phyloP scores from a whole-genome alignment of 2,329 filamentous ascomycete species.

The Colletotrichum incanum region DNA sequence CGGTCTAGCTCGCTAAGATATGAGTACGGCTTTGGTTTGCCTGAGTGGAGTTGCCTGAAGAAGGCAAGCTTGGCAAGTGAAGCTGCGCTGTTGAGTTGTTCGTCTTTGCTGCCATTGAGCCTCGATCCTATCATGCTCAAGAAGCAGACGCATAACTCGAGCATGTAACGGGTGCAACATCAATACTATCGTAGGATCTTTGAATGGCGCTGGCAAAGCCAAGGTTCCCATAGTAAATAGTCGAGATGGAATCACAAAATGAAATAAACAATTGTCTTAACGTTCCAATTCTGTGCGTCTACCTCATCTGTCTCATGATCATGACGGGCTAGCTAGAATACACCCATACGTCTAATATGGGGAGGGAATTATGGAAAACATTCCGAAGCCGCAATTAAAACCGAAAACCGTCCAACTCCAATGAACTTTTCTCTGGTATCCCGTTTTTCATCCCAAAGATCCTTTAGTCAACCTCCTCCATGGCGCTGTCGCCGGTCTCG shows the following conservation, averaged over 20 bases:
- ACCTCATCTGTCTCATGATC: slow-evolving; percentile 60
- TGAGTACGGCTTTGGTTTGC: not conserved
- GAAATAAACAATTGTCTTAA: slow-evolving; percentile 17
- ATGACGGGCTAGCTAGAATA: slow-evolving; percentile 60
- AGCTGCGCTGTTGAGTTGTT: not conserved
- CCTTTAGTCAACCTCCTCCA: slow-evolving; percentile 99
- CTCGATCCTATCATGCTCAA: too few species aligned
- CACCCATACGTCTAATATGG: slow-evolving; percentile 50
- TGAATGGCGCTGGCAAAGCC: fast-evolving
- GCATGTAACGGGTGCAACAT: too few species aligned
- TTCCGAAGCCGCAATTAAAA: slow-evolving; percentile 44
- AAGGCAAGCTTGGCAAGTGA: not conserved
- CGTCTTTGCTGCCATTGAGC: too few species aligned
- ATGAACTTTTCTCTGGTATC: slow-evolving; percentile 54
- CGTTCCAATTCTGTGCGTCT: slow-evolving; percentile 52
- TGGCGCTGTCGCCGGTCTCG: slow-evolving; percentile 88
- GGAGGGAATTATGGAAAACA: slow-evolving; percentile 54
- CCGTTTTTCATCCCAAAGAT: slow-evolving; percentile 49
- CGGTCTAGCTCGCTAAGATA: not conserved
- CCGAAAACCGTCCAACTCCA: slow-evolving; percentile 60
- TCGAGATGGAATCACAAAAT: not conserved
- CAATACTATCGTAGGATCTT: not conserved
- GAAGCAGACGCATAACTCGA: not conserved
- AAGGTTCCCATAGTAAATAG: not conserved
- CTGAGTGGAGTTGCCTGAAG: not conserved